Base-by-base conservation (phyloP, 306 rosid genomes). In the Lotus japonicus region DNA sequence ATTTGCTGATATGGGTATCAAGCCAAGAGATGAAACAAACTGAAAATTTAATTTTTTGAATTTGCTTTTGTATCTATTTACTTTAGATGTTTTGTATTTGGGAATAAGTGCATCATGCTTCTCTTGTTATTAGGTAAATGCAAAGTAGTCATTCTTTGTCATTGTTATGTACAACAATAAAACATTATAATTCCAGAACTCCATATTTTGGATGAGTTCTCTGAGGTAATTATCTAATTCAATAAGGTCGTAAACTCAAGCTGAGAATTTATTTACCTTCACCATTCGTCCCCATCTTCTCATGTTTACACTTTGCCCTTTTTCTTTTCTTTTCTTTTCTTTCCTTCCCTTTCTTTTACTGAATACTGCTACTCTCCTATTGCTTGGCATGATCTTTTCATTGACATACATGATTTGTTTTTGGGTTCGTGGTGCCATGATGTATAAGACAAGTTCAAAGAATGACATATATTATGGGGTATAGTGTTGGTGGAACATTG, bases 351-450 rank as follows among this genome's bases (percentile, higher is more conserved):
- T 44, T 42, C 33, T 14, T 36, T 57, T 11, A 17, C 26, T 58
- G 5, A 26, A 11, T 9, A 11, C 5, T 1, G 1, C 39, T 58
- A 21, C 19, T 39, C 49, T 15, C 58, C 16, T 35, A 13, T 59
- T 71, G 48, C 65, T 54, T 69, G 58, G 9, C 50, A 18, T 43
- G 43, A 60, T 68, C 51, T 52, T 63, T 41, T 52, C 21, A 31
- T 6, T 52, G 38, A 51, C 11, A 28, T 51, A 10, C 35, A 54
- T 42, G 6, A 49, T n/a, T 62, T 31, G 11, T 7, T 59, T 41
- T 41, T 4, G 14, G 21, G 33, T 46, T 53, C 33, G 69, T 49
- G 36, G 61, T 51, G 50, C 48, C 14, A 19, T 9, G 16, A 16
- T 54, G 33, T 50, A 66, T 66, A 56, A 66, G 43, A 57, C 28